Conservation (phyloP, 192 early-diverging fungal genomes). For the Entomortierella chlamydospora region DNA sequence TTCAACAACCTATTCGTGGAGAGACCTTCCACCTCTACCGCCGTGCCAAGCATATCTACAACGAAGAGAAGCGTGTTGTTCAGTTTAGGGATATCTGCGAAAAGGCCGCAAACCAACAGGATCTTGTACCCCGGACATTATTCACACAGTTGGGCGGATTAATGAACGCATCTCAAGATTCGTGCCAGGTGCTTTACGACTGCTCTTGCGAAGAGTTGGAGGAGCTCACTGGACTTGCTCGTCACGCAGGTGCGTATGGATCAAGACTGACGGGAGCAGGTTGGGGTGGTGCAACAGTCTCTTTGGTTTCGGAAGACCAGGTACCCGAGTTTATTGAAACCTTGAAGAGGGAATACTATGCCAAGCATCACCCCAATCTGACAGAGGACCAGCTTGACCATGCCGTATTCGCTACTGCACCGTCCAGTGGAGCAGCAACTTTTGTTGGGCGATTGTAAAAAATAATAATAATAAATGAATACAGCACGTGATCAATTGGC, state of each 20-base stretch:
- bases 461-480: too few species aligned
- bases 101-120: constrained; percentile 31
- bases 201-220: constrained; percentile 90
- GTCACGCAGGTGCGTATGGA: constrained; percentile 78
- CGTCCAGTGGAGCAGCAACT: constrained; percentile 61
- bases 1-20: constrained; percentile 66
- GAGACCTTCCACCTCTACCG: constrained; percentile 80
- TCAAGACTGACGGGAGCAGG: constrained; percentile 94
- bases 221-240: constrained; percentile 74
- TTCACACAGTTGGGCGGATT: constrained; percentile 76
- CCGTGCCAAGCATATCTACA: constrained; percentile 86
- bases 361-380: constrained; percentile 62
- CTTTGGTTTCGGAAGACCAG: constrained; percentile 58
- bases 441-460: constrained; percentile 54
- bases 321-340: constrained; percentile 70
- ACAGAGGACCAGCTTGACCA: constrained; percentile 59
- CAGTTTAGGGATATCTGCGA: constrained; percentile 73
- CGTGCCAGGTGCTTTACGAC: constrained; percentile 84
- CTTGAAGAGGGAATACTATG: constrained; percentile 77
- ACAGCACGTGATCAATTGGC: neutral
- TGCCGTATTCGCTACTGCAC: constrained; percentile 64
- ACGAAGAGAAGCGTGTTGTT: constrained; percentile 84
- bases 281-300: constrained; percentile 74
- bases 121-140: constrained; percentile 41
- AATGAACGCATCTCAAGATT: constrained; percentile 90